Conservation (phyloP, 106 monocot genomes). For the Triglochin maritima region DNA sequence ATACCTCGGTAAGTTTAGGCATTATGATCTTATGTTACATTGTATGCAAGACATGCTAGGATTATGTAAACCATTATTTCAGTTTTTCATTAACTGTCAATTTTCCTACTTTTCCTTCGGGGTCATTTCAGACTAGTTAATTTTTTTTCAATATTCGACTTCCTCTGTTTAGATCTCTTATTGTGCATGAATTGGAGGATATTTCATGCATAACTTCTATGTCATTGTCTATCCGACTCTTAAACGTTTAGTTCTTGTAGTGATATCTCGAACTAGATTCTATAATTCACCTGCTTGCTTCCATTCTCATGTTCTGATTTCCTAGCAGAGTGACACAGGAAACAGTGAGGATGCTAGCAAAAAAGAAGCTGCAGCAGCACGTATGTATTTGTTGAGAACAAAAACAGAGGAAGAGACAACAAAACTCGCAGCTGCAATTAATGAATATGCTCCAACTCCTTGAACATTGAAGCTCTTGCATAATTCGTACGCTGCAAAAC, state of each 20-base stretch:
- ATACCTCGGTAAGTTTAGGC: slow-evolving; percentile 25
- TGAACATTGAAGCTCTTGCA: neutral
- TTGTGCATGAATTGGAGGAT: too few relatives aligned
- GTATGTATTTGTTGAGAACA: slow-evolving; percentile 57
- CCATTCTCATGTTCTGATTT: neutral
- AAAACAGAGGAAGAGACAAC: slow-evolving; percentile 70
- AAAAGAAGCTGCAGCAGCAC: slow-evolving; percentile 27
- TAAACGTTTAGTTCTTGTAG: too few relatives aligned
- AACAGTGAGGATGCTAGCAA: slow-evolving; percentile 15
- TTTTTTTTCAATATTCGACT: too few relatives aligned
- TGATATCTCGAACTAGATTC: too few relatives aligned
- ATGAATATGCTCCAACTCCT: slow-evolving; percentile 53
- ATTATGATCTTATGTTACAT: neutral
- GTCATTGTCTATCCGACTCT: too few relatives aligned
- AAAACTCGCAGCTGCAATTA: slow-evolving; percentile 55
- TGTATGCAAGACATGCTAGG: neutral
- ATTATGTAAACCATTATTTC: too few relatives aligned
- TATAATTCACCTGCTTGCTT: too few relatives aligned
- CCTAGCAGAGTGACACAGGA: slow-evolving; percentile 2
- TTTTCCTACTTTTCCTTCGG: too few relatives aligned
- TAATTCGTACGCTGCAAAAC: neutral
- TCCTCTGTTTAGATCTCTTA: too few relatives aligned
- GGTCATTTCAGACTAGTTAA: too few relatives aligned
- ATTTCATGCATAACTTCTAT: too few relatives aligned
- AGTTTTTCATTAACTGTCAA: too few relatives aligned